Evolutionary conservation across 257 asterid species (phyloP).

Genomic region (Solanum chaucha): DNA sequence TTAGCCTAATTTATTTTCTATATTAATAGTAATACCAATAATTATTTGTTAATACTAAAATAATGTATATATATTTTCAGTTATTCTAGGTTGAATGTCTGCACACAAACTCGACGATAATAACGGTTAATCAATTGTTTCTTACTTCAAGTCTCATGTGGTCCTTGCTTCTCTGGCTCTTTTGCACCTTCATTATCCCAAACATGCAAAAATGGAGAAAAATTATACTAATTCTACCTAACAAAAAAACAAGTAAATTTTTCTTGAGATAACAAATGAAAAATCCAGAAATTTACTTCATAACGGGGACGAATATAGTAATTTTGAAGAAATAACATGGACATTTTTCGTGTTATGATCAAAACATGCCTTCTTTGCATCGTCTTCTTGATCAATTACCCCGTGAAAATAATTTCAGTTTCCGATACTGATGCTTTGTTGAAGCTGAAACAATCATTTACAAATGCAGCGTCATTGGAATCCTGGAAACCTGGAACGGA

Average conservation of each 20-base stretch:
- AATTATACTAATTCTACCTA: background rate
- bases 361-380: conserved; percentile 21
- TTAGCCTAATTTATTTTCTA: background rate
- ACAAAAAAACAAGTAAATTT: background rate
- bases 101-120: conserved; percentile 16
- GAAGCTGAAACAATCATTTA: conserved; percentile 39
- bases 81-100: conserved; percentile 9
- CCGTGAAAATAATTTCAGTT: conserved; percentile 7
- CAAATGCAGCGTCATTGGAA: conserved; percentile 35
- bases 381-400: conserved; percentile 11
- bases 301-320: background rate
- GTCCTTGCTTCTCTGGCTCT: background rate
- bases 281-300: background rate
- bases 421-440: conserved; percentile 55
- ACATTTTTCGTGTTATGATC: conserved; percentile 19
- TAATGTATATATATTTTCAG: background rate
- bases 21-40: background rate
- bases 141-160: background rate
- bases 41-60: background rate
- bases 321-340: conserved; percentile 25
- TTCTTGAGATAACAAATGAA: background rate
- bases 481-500: conserved; percentile 63
- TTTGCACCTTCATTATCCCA: background rate
- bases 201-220: background rate
- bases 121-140: conserved; percentile 29